phyloP scores from a whole-genome alignment of 2,329 filamentous ascomycete genomes.

The Hansfordia pulvinata region DNA sequence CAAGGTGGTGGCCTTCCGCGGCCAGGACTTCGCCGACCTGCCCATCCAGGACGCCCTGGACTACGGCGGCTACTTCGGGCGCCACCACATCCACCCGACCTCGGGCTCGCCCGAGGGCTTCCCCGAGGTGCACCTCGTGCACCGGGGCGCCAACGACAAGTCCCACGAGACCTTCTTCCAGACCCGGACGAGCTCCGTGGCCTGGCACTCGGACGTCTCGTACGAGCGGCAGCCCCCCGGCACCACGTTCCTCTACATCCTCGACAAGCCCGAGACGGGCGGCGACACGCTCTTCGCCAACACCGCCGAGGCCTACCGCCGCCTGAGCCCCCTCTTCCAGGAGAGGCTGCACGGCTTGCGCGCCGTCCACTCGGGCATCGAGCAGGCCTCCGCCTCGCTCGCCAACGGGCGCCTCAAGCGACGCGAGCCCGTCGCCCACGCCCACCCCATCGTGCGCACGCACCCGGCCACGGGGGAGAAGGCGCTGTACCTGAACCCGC shows the following conservation, averaged over 20 bases:
- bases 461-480: slow-evolving; percentile 79
- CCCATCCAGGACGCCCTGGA: slow-evolving; percentile 57
- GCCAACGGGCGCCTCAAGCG: slow-evolving; percentile 56
- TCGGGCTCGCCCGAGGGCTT: slow-evolving; percentile 61
- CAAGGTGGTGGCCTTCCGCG: slow-evolving; percentile 67
- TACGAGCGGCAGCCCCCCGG: slow-evolving; percentile 83
- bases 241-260: slow-evolving; percentile 76
- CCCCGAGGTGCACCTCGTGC: slow-evolving; percentile 67
- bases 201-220: slow-evolving; percentile 81
- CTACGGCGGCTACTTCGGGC: slow-evolving; percentile 63
- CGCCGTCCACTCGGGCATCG: slow-evolving; percentile 69
- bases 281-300: slow-evolving; percentile 80
- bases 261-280: slow-evolving; percentile 69
- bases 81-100: slow-evolving; percentile 70
- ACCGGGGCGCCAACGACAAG: slow-evolving; percentile 54
- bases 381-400: slow-evolving; percentile 63
- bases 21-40: slow-evolving; percentile 59
- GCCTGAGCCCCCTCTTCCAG: slow-evolving; percentile 66
- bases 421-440: slow-evolving; percentile 59
- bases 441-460: slow-evolving; percentile 68
- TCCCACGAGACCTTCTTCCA: slow-evolving; percentile 44
- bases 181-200: slow-evolving; percentile 63
- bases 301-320: slow-evolving; percentile 66
- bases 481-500: slow-evolving; percentile 68
- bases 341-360: slow-evolving; percentile 68